A percentile compares a stretch with the other conserved stretches of the same genome.
Evolutionary conservation across 371 early-diverging fungal genomes (phyloP).

Genomic region (Batkoa obscura): DNA sequence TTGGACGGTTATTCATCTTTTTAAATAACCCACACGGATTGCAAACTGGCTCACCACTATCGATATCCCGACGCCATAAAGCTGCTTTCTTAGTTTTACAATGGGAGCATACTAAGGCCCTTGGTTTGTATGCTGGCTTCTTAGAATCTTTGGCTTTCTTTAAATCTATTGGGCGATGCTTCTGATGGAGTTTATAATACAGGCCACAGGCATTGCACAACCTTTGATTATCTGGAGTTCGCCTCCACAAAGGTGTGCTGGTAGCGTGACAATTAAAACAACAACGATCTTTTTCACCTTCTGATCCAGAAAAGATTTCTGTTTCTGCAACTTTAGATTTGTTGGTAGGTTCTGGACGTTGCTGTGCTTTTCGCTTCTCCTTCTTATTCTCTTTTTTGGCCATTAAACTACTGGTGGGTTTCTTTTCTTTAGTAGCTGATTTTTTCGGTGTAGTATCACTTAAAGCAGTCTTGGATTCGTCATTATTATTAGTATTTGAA

Average conservation of each 20-base stretch:
- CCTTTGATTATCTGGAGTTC: slow-evolving; percentile 37
- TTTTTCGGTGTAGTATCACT: no score
- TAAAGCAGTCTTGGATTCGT: no score
- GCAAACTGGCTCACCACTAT: slow-evolving; percentile 57
- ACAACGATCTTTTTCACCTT: slow-evolving; percentile 48
- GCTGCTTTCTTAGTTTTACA: slow-evolving; percentile 82
- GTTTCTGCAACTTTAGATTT: no score
- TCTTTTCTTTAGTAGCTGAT: no score
- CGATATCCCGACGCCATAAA: slow-evolving; percentile 62
- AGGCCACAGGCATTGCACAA: slow-evolving; percentile 92
- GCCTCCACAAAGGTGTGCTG: slow-evolving; percentile 85
- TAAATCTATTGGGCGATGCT: slow-evolving; percentile 51
- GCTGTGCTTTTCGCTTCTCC: no score
- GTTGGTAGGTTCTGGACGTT: no score
- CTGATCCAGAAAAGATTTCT: no score
- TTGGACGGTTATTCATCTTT: slow-evolving; percentile 55
- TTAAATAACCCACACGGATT: slow-evolving; percentile 94
- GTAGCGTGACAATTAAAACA: slow-evolving; percentile 76
- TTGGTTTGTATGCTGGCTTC: slow-evolving; percentile 2
- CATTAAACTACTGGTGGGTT: no score
- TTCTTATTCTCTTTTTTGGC: no score
- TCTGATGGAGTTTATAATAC: slow-evolving; percentile 71
- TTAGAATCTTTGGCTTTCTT: slow-evolving; percentile 16
- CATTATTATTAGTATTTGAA: no score
- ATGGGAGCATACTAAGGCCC: slow-evolving; percentile 41